Base-by-base conservation (phyloP, 257 asterid species). In the Catharanthus roseus region DNA sequence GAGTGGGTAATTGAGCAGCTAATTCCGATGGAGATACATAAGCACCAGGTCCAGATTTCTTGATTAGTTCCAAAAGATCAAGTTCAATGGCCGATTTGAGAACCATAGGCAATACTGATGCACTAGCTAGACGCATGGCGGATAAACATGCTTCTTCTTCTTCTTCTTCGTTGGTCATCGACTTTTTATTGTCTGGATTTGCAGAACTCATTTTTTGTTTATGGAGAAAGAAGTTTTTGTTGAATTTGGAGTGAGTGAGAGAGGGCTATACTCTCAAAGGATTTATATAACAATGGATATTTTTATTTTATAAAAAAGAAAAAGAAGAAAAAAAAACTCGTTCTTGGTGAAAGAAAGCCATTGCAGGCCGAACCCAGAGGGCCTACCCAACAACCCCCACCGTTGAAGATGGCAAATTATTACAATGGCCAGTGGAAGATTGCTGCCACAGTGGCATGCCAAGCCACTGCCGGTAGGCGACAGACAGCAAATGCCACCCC, bases 51-150 rank as follows among this genome's bases (percentile, higher is more conserved):
- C 95, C 91, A 5, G 86, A 84, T 31, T 83, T 83, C 66, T 87
- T 86, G 56, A 92, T 88, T 19, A 87, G 82, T 75, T 92, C 97
- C 1, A 90, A 89, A 47, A 92, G 68, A 73, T 89, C 85, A 45
- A 92, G 92, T 53, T 92, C 95, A 9, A 92, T 56, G 38, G 95
- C 95, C 72, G 91, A 61, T 75, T 82, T 86, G 2, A 91, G 82
- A 0, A 82, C 95, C 95, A 86, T 89, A 0, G 95, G 96, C 8
- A 91, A 88, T 0, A 87, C 89, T 6, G 96, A 85, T 3, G 91
- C 88, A 73, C 89, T 80, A 0, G 89, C 95, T 1, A 91, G 77
- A 69, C 81, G 93, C 96, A 91, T 82, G 34, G 95, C 89, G 41
- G 79, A 86, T n/a, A 85, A 64, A 68, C 78, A 80, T 16, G 65